Conservation (phyloP, 129 eudicot species). For the Heracleum sosnowskyi region DNA sequence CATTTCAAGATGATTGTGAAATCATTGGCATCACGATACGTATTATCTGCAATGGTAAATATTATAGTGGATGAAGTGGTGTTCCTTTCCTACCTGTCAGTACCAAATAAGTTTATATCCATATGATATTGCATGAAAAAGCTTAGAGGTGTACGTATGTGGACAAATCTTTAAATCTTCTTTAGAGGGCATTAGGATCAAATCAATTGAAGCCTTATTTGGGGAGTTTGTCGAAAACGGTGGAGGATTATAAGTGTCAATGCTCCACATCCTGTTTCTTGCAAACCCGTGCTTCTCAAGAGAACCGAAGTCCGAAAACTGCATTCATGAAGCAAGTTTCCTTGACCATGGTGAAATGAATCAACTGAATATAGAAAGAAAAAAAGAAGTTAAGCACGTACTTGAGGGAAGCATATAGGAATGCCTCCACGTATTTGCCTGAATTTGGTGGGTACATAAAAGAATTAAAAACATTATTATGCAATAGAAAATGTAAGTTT, state of each 20-base stretch:
- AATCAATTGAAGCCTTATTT: conserved; percentile 46
- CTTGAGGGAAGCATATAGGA: conserved; percentile 90
- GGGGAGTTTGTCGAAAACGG: conserved; percentile 31
- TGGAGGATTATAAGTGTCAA: conserved; percentile 48
- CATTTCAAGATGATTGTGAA: too few relatives aligned
- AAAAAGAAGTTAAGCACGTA: conserved; percentile 20
- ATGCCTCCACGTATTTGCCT: conserved; percentile 90
- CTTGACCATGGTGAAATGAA: conserved; percentile 5
- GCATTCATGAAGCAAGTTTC: conserved; percentile 28
- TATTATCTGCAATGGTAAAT: too few relatives aligned
- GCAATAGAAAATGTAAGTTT: background rate
- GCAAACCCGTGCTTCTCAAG: conserved; percentile 87
- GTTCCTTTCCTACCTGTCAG: too few relatives aligned
- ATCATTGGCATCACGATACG: too few relatives aligned
- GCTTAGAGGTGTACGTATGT: conserved; percentile 40
- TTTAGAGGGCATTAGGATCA: conserved; percentile 64
- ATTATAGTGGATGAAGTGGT: too few relatives aligned
- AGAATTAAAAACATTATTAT: too few relatives aligned
- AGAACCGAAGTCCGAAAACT: conserved; percentile 60
- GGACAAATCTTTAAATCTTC: conserved; percentile 81
- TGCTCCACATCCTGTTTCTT: conserved; percentile 68
- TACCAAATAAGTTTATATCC: too few relatives aligned
- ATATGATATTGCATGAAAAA: too few relatives aligned
- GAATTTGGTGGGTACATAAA: conserved; percentile 14
- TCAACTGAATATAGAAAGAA: background rate